These are phyloP conservation scores for Rubroboletus pulcherrimus DNA, from an alignment of 768 basidiomycete species.

Conservation along the genomic window DNA sequence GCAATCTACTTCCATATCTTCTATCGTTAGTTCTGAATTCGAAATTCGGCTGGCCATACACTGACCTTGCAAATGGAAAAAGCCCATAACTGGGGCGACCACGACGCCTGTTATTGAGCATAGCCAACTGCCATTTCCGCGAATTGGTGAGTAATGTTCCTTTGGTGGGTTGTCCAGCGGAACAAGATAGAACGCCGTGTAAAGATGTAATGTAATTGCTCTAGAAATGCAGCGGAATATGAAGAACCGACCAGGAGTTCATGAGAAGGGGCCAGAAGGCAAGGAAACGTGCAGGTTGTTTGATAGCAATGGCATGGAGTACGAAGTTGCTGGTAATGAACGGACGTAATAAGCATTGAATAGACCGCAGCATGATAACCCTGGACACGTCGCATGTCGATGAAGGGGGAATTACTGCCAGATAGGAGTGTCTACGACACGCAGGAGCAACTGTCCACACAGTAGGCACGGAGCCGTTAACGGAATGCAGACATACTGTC, in stretches of 20 bases:
- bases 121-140: slow-evolving; percentile 20
- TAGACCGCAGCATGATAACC: background rate
- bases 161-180: background rate
- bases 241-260: slow-evolving; percentile 2
- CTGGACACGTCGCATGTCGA: slow-evolving; percentile 4
- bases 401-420: background rate
- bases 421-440: background rate
- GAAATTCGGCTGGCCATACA: slow-evolving; percentile 6
- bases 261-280: slow-evolving; percentile 5
- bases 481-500: background rate
- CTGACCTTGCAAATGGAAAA: slow-evolving; percentile 1
- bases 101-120: slow-evolving; percentile 10
- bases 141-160: background rate
- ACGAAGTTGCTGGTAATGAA: slow-evolving; percentile 1
- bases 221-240: background rate
- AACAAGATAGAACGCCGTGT: slow-evolving; percentile 1
- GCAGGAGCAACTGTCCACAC: background rate
- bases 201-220: slow-evolving; percentile 3
- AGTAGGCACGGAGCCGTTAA: background rate
- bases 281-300: slow-evolving; percentile 1
- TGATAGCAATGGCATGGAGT: slow-evolving; percentile 7
- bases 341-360: slow-evolving; percentile 12
- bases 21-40: background rate
- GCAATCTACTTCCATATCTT: background rate
- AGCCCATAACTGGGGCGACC: background rate